Evolutionary conservation across 345 rosid species (phyloP).

Genomic region (Acer negundo): DNA sequence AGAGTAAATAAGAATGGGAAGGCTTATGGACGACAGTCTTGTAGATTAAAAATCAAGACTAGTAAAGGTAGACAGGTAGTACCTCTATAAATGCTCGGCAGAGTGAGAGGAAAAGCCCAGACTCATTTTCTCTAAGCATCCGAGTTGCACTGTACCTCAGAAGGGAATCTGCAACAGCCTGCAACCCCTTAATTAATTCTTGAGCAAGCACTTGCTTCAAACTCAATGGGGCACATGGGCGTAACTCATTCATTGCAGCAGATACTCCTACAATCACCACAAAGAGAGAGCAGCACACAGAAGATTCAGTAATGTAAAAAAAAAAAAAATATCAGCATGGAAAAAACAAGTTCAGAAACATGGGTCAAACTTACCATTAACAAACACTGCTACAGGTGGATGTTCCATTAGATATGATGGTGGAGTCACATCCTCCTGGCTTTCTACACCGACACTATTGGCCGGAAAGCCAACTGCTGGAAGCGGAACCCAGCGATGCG

Average conservation of each 20-base stretch:
- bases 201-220: conserved; percentile 74
- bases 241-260: conserved; percentile 88
- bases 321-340: neutral
- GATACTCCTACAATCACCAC: conserved; percentile 67
- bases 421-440: conserved; percentile 88
- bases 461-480: conserved; percentile 88
- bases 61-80: neutral
- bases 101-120: conserved; percentile 80
- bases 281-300: neutral
- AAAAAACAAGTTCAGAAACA: conserved; percentile 7
- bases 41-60: conserved; percentile 2
- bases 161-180: conserved; percentile 77
- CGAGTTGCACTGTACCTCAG: conserved; percentile 85
- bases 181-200: conserved; percentile 79
- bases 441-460: conserved; percentile 56
- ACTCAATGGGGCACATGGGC: conserved; percentile 89
- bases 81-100: conserved; percentile 93
- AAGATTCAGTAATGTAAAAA: neutral
- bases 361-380: conserved; percentile 59
- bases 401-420: conserved; percentile 97
- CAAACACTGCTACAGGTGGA: conserved; percentile 95
- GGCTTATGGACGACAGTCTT: neutral
- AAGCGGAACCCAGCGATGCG: conserved; percentile 95
- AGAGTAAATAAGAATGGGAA: conserved; percentile 14
- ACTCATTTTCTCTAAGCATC: conserved; percentile 88